Percentiles rank a stretch among this genome's conserved stretches.
Conservation (phyloP, 2,329 filamentous ascomycete genomes). For the Aspergillus ochraceus region DNA sequence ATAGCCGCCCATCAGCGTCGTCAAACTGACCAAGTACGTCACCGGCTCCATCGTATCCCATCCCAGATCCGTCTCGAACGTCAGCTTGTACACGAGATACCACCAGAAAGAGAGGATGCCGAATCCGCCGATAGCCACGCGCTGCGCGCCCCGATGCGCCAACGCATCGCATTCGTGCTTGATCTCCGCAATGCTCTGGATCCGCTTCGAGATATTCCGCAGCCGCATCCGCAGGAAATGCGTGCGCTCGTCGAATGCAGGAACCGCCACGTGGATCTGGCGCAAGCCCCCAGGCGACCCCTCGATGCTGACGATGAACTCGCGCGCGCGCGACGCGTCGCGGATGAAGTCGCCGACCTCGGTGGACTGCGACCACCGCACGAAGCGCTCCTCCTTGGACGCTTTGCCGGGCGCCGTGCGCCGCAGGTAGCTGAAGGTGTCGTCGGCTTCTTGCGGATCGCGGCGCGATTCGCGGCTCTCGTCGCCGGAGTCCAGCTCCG, state of each 20-base stretch:
- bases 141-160: slow-evolving; percentile 74
- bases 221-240: slow-evolving; percentile 80
- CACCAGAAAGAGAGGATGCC: slow-evolving; percentile 74
- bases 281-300: slow-evolving; percentile 64
- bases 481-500: slow-evolving; percentile 12
- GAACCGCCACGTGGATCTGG: slow-evolving; percentile 72
- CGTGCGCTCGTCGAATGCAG: slow-evolving; percentile 86
- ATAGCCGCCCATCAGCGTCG: slow-evolving; percentile 84
- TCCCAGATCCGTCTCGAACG: slow-evolving; percentile 71
- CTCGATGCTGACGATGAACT: slow-evolving; percentile 83
- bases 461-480: slow-evolving; percentile 43
- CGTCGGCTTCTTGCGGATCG: slow-evolving; percentile 56
- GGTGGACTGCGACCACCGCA: slow-evolving; percentile 84
- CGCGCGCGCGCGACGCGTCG: slow-evolving; percentile 78
- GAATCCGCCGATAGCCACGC: slow-evolving; percentile 78
- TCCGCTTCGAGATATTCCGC: slow-evolving; percentile 67
- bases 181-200: slow-evolving; percentile 68
- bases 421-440: slow-evolving; percentile 70
- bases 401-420: slow-evolving; percentile 30
- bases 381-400: slow-evolving; percentile 57
- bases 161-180: slow-evolving; percentile 79
- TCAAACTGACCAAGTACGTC: slow-evolving; percentile 84
- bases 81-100: slow-evolving; percentile 71
- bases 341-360: slow-evolving; percentile 94
- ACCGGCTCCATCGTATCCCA: slow-evolving; percentile 93